phyloP scores from a whole-genome alignment of 306 rosid species.

The Pterocarpus macrocarpus region DNA sequence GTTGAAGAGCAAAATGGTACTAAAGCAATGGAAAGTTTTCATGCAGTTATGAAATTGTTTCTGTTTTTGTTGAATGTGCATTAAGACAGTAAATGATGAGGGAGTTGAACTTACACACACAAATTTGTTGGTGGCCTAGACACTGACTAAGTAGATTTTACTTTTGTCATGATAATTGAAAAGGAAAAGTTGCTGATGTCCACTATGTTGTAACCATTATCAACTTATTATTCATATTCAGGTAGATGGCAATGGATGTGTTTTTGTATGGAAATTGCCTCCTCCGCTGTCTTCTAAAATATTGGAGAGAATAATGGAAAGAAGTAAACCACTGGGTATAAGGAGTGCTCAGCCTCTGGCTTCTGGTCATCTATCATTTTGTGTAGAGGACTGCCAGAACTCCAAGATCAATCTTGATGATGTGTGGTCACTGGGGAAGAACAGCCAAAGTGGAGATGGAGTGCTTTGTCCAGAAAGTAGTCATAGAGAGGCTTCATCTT shows the following conservation, averaged over 20 bases:
- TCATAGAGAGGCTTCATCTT: conserved; percentile 56
- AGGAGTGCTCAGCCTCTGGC: conserved; percentile 54
- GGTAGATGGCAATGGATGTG: conserved; percentile 83
- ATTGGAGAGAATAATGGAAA: conserved; percentile 61
- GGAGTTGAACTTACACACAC: background rate
- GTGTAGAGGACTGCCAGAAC: conserved; percentile 51
- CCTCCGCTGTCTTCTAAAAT: conserved; percentile 65
- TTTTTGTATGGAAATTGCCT: conserved; percentile 84
- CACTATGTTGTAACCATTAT: conserved; percentile 23
- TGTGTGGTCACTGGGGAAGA: conserved; percentile 40
- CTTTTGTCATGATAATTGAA: conserved; percentile 31
- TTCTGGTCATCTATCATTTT: conserved; percentile 45
- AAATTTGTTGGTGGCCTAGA: conserved; percentile 2
- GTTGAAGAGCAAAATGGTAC: background rate
- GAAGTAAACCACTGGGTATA: conserved; percentile 54
- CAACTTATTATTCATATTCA: conserved; percentile 48
- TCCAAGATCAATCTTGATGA: conserved; percentile 41
- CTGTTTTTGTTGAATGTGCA: background rate
- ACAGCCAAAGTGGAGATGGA: conserved; percentile 40
- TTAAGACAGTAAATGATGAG: background rate
- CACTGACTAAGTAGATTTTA: conserved; percentile 8
- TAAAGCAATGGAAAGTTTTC: background rate
- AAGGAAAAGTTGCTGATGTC: conserved; percentile 30
- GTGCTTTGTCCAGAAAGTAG: conserved; percentile 45
- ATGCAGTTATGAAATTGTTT: background rate